Evolutionary conservation across 1,284 basidiomycete genomes (phyloP).

Genomic region (Microbotryum violaceum): DNA sequence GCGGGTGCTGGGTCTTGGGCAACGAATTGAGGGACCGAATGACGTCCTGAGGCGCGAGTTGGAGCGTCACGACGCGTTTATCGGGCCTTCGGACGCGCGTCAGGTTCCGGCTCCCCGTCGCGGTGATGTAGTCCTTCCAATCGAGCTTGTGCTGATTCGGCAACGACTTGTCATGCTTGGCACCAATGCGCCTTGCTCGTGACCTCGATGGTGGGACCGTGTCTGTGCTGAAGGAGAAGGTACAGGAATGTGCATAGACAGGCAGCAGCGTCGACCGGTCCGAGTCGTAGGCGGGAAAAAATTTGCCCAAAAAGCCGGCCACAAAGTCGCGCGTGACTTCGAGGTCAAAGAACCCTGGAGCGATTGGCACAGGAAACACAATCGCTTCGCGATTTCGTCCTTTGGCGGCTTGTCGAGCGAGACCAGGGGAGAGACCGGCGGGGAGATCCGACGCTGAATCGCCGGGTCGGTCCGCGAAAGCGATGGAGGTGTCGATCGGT

Average conservation of each 20-base stretch:
- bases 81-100: constrained; percentile 50
- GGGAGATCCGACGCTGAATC: constrained; percentile 1
- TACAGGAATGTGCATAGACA: constrained; percentile 73
- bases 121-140: constrained; percentile 61
- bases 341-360: constrained; percentile 59
- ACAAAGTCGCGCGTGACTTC: constrained; percentile 55
- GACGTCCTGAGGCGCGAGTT: constrained; percentile 63
- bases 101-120: constrained; percentile 57
- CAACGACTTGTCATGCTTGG: constrained; percentile 44
- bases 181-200: constrained; percentile 50
- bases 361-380: constrained; percentile 65
- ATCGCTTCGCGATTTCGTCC: constrained; percentile 33
- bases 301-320: constrained; percentile 72
- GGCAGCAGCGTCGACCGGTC: constrained; percentile 60
- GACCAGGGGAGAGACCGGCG: constrained; percentile 9
- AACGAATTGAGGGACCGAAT: constrained; percentile 57
- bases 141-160: constrained; percentile 73
- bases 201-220: constrained; percentile 67
- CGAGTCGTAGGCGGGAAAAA: constrained; percentile 74
- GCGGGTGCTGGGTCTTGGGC: constrained; percentile 71
- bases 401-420: constrained; percentile 24
- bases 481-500: constrained; percentile 47
- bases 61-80: constrained; percentile 60
- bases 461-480: constrained; percentile 10
- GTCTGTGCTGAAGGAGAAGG: constrained; percentile 80